These are phyloP conservation scores for Saccharomycopsis sp. DNA, from an alignment of 805 yeast species.

Conservation along the genomic window DNA sequence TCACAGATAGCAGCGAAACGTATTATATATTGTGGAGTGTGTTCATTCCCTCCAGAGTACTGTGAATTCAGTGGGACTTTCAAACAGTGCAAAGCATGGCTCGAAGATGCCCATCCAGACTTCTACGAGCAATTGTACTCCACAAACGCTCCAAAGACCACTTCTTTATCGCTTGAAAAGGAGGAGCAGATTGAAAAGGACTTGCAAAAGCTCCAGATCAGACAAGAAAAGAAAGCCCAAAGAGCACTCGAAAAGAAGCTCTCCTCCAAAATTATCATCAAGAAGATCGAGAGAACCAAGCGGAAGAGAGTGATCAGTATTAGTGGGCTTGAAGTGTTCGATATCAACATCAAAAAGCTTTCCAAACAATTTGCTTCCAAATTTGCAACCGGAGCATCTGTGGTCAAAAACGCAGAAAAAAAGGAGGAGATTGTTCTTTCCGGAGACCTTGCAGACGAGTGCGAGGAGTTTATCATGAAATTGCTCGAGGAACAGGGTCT, in stretches of 20 bases:
- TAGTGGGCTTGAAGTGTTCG: constrained; percentile 82
- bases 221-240: constrained; percentile 79
- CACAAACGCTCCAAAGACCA: constrained; percentile 32
- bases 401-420: constrained; percentile 82
- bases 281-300: constrained; percentile 84
- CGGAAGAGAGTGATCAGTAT: constrained; percentile 83
- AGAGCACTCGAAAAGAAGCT: constrained; percentile 73
- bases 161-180: constrained; percentile 63
- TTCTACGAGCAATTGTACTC: constrained; percentile 52
- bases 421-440: constrained; percentile 88
- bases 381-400: constrained; percentile 94
- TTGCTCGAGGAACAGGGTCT: constrained; percentile 77
- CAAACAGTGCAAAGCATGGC: constrained; percentile 81
- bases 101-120: constrained; percentile 50
- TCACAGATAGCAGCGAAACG: constrained; percentile 27
- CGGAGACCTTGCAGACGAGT: constrained; percentile 93
- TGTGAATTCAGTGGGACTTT: constrained; percentile 86
- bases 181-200: constrained; percentile 80
- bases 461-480: constrained; percentile 64
- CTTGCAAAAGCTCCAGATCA: constrained; percentile 75
- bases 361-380: constrained; percentile 89
- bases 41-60: constrained; percentile 82
- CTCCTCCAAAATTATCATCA: constrained; percentile 74
- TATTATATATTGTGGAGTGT: constrained; percentile 67
- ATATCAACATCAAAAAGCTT: constrained; percentile 80